phyloP scores from a whole-genome alignment of 257 asterid genomes.

The Solanum sejunctum region DNA sequence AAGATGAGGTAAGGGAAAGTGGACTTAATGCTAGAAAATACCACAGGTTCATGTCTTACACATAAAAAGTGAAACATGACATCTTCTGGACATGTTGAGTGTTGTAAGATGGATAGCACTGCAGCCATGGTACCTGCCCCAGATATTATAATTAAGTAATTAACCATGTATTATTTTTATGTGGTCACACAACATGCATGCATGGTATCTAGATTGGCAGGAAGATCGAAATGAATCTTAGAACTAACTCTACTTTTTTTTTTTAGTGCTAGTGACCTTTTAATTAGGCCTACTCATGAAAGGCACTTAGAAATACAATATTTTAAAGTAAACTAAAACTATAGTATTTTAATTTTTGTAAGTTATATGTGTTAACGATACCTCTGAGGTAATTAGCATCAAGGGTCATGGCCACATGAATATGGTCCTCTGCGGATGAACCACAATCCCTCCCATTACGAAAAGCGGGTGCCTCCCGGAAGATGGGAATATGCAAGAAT shows the following conservation, averaged over 20 bases:
- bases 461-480: constrained; percentile 65
- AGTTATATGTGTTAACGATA: background rate
- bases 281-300: background rate
- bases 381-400: constrained; percentile 60
- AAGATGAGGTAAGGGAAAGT: constrained; percentile 35
- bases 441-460: constrained; percentile 34
- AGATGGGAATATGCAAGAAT: constrained; percentile 5
- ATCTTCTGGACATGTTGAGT: constrained; percentile 33
- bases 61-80: constrained; percentile 26
- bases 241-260: background rate
- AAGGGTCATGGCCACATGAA: constrained; percentile 65
- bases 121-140: constrained; percentile 27
- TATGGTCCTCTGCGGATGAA: background rate
- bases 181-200: background rate
- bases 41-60: constrained; percentile 4
- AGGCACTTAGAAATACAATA: background rate
- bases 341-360: background rate
- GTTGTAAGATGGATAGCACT: constrained; percentile 27
- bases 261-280: background rate
- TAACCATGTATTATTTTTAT: background rate
- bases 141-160: background rate
- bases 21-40: constrained; percentile 11
- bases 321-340: background rate
- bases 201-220: background rate
- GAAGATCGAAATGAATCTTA: background rate